Base-by-base conservation (phyloP, 2,329 filamentous ascomycete genomes). In the Pseudogymnoascus verrucosus region DNA sequence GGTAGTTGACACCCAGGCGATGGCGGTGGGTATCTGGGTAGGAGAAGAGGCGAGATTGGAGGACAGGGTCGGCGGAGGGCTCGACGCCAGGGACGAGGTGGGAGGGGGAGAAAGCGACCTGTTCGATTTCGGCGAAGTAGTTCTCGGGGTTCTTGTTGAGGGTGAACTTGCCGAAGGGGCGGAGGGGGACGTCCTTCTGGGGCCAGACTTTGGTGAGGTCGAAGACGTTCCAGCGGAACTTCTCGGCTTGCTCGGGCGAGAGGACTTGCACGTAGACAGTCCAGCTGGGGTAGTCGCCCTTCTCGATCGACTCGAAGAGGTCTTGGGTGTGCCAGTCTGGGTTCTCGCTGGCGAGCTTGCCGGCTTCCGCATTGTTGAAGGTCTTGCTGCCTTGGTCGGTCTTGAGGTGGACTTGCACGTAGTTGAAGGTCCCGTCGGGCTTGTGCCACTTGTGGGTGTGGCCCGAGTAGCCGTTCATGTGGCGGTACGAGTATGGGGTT, bases 151-250 rank as follows among this genome's bases (percentile, higher is more conserved):
- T 89, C 72, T 80, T 79, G 75, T 88, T 88, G 23, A 90, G 79
- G 0, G 83, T 87, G 64, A 90, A 74, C 65, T 81, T 80, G 60
- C 86, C 87, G 62, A 90, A 78, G 54, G 78, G 81, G 16, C 83
- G 78, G 11, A 88, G 77, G 1, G 87, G 87, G 28, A 86, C 83
- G 57, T 87, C 80, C 21, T 74, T 76, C 65, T 88, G 83, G 2
- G 86, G 86, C 86, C 86, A 89, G 69, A 87, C 80, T 74, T 89
- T 88, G 61, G 87, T 90, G 66, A 88, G 76, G 70, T 90, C 88
- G 66, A 90, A 88, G 66, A 89, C 77, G 73, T 86, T 87, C 78
- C 81, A 86, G 44, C 77, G 78, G 71, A 84, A 84, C 64, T 80
- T 79, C 70, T 87, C 81, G 2, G 85, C 85, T 68, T 88, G 79